Percentiles rank a stretch among this genome's conserved stretches.
Evolutionary conservation across 139 green algal genomes (phyloP).

Genomic region (Edaphochlamys debaryana): DNA sequence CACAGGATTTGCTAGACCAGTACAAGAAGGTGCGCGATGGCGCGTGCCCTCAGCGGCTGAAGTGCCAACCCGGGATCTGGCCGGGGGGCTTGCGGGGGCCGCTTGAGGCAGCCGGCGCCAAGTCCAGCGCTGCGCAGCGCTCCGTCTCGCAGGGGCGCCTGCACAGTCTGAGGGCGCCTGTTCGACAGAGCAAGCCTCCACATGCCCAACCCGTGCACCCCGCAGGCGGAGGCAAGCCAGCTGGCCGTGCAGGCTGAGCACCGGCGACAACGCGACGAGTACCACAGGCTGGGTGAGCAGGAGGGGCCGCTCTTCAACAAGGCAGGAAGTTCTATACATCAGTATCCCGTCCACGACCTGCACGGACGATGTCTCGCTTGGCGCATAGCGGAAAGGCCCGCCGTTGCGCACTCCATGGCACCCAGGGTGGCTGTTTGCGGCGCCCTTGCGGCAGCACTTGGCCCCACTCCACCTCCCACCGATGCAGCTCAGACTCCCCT

Average conservation of each 20-base stretch:
- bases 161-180: neutral
- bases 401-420: too few relatives aligned
- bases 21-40: neutral
- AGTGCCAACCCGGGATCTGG: neutral
- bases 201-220: neutral
- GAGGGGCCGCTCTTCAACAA: too few relatives aligned
- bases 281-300: conserved; percentile 15
- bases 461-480: too few relatives aligned
- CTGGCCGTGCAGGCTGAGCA: neutral
- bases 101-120: too few relatives aligned
- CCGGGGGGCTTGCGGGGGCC: neutral
- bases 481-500: too few relatives aligned
- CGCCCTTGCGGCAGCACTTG: too few relatives aligned
- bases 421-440: too few relatives aligned
- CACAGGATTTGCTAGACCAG: neutral
- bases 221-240: neutral
- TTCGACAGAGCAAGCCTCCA: neutral
- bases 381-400: too few relatives aligned
- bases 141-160: neutral
- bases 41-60: too few relatives aligned
- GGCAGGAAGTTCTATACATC: too few relatives aligned
- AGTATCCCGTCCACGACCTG: too few relatives aligned
- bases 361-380: too few relatives aligned
- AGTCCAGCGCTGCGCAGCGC: neutral
- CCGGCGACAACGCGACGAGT: conserved; percentile 13